Evolutionary conservation across 2,329 filamentous ascomycete species (phyloP), one percentile per base, ranked within the genome.

Genomic region (Fusarium sp.): DNA sequence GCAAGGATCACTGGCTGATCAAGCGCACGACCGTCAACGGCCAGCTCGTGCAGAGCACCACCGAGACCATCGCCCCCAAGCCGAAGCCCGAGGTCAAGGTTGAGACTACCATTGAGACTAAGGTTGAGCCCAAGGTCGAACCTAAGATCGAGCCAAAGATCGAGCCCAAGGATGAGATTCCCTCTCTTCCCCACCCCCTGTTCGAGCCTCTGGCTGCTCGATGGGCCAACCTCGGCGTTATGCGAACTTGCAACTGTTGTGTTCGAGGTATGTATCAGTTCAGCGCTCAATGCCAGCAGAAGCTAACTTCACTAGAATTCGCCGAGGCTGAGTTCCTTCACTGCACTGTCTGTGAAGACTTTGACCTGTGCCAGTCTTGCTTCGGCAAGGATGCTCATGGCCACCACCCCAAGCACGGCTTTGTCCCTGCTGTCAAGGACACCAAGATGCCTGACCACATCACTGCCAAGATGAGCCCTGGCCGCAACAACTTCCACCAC

Each of bases 1-100:
- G 92, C 66, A 89, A 92, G 34, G 89, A 91, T 72, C 96, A 99
- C 85, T 98, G 95, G 95, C 87, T 99, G 83, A 96, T 98, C 82
- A 98, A 97, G 89, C 93, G 96, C 67, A 91, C 90, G 72, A 90
- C 98, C 71, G 88, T 92, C 78, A 89, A 95, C 68, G 96, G 95
- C 60, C 87, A 90, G 73, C 92, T 98, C 66, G 89, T 94, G 75
- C 94, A 91, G 83, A 98, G 95, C 87, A 94, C 90, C 24, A 98
- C 95, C 1, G 94, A 97, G 84, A 93, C 89, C 27, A 88, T 97
- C 67, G 87, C 90, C 40, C 91, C 93, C 64, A 94, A 93, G 84
- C 78, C 69, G n/a, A 74, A 77, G 59, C 50, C 71, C 47, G 66
- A 72, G 72, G 57, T 58, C 54, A 79, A 80, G 75, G 67, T 72